Percentiles rank a stretch among this genome's conserved stretches.
Evolutionary conservation across 2,329 filamentous ascomycete genomes (phyloP).

Genomic region (Pseudogymnoascus verrucosus): DNA sequence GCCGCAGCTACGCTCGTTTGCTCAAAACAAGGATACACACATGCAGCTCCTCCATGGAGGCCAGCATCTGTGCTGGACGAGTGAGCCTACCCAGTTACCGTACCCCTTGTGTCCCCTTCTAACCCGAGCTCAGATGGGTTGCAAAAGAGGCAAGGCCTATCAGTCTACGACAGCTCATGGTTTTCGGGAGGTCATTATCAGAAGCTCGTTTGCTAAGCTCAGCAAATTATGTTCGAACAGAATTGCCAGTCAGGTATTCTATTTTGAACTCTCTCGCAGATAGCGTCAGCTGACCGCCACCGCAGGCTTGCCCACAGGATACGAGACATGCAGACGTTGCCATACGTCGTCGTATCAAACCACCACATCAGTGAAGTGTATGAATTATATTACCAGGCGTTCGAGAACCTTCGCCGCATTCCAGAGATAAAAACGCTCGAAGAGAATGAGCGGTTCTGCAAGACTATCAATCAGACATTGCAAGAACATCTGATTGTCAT

Average conservation of each 20-base stretch:
- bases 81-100: conserved; percentile 33
- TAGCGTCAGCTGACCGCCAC: not conserved
- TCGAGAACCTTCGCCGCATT: conserved; percentile 79
- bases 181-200: conserved; percentile 89
- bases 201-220: conserved; percentile 85
- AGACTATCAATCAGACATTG: conserved; percentile 68
- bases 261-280: not conserved
- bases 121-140: conserved; percentile 62
- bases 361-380: conserved; percentile 90
- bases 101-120: not conserved
- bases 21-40: conserved; percentile 11
- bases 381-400: conserved; percentile 94
- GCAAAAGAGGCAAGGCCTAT: conserved; percentile 89
- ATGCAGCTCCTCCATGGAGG: conserved; percentile 43
- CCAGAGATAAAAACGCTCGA: conserved; percentile 77
- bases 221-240: conserved; percentile 93
- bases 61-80: conserved; percentile 58
- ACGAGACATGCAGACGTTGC: conserved; percentile 92
- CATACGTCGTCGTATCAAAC: conserved; percentile 95
- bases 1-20: not conserved
- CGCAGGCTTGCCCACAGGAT: conserved; percentile 80
- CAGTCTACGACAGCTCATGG: conserved; percentile 90
- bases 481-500: conserved; percentile 89
- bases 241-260: conserved; percentile 70
- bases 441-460: conserved; percentile 84